phyloP scores from a whole-genome alignment of 805 yeast species.

The Candida adriatica region DNA sequence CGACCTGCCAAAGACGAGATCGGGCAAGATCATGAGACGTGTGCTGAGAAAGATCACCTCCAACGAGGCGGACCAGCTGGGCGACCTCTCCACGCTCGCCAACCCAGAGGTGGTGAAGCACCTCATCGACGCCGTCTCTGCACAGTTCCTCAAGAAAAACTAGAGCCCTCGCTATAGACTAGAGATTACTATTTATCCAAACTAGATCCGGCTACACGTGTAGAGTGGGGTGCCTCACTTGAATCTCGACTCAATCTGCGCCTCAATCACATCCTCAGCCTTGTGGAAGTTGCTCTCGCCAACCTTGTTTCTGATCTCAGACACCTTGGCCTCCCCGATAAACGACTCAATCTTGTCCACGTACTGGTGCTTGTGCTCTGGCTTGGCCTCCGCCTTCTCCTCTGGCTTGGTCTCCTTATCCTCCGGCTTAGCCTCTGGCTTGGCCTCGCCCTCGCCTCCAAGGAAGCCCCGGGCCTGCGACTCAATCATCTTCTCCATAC shows the following conservation, averaged over 20 bases:
- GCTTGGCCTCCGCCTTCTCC: neutral
- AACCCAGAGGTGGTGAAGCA: slow-evolving; percentile 80
- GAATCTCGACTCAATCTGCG: slow-evolving; percentile 18
- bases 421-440: neutral
- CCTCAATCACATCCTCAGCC: slow-evolving; percentile 24
- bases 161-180: slow-evolving; percentile 4
- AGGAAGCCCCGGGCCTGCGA: slow-evolving; percentile 10
- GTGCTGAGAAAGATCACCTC: slow-evolving; percentile 88
- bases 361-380: slow-evolving; percentile 12
- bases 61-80: slow-evolving; percentile 88
- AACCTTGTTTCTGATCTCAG: slow-evolving; percentile 23
- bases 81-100: slow-evolving; percentile 84
- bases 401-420: neutral
- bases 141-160: slow-evolving; percentile 13
- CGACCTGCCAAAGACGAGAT: slow-evolving; percentile 96
- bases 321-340: slow-evolving; percentile 26
- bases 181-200: neutral
- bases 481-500: slow-evolving; percentile 9
- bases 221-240: slow-evolving; percentile 2
- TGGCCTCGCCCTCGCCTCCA: slow-evolving; percentile 3
- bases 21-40: slow-evolving; percentile 98
- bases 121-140: slow-evolving; percentile 56
- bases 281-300: slow-evolving; percentile 27
- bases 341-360: slow-evolving; percentile 24
- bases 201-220: too few species aligned